Evolutionary conservation across 148 eudicot genomes (phyloP).

Genomic region (Chenopodium suecicum): DNA sequence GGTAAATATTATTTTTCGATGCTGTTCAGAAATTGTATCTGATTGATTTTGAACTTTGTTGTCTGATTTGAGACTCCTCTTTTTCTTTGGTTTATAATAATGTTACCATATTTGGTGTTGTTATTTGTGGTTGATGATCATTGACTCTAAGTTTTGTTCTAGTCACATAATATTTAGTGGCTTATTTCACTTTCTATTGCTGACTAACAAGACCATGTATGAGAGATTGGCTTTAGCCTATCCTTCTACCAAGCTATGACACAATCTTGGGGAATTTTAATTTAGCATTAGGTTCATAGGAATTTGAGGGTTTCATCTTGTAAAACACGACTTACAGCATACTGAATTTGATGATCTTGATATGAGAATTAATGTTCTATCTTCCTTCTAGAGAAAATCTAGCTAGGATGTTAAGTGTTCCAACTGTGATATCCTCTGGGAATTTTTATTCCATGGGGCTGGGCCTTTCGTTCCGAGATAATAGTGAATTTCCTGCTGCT

Average conservation of each 20-base stretch:
- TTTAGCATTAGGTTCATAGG: too few species aligned
- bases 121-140: neutral
- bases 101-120: neutral
- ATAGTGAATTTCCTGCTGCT: neutral
- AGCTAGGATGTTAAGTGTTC: neutral
- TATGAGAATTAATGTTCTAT: neutral
- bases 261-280: neutral
- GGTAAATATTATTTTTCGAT: constrained; percentile 38
- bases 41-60: neutral
- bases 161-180: neutral
- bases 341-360: neutral
- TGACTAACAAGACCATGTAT: neutral
- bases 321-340: neutral
- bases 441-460: neutral
- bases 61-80: neutral
- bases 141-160: neutral
- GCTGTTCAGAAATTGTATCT: neutral
- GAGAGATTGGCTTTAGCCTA: constrained; percentile 4
- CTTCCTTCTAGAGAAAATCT: neutral
- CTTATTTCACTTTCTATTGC: neutral
- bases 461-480: neutral
- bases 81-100: neutral
- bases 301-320: neutral
- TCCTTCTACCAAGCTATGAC: neutral
- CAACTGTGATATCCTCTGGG: too few species aligned